These are phyloP conservation scores for Ceratopteris richardii DNA, from an alignment of 75 land plant genomes.

Conservation along the genomic window DNA sequence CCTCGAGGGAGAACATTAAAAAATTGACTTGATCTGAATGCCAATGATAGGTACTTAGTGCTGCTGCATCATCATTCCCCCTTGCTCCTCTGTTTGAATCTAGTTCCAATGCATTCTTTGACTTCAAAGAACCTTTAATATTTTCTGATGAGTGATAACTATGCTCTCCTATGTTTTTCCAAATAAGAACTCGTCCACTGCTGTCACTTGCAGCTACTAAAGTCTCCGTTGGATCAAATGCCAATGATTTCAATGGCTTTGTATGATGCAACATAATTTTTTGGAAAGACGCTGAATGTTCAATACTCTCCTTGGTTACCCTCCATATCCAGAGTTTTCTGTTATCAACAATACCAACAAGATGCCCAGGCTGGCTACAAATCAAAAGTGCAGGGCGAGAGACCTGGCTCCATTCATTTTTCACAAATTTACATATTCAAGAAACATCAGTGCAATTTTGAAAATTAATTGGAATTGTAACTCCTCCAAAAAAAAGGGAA, in stretches of 20 bases:
- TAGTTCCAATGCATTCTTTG: conserved; percentile 18
- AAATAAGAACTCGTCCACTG: conserved; percentile 71
- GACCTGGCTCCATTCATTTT: conserved; percentile 11
- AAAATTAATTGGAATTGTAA: neutral
- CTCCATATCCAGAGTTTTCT: conserved; percentile 54
- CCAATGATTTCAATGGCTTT: conserved; percentile 46
- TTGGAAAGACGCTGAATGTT: conserved; percentile 15
- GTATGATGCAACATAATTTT: conserved; percentile 59
- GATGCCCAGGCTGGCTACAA: conserved; percentile 50
- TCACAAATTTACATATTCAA: neutral
- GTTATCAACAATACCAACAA: conserved; percentile 49
- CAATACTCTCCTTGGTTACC: conserved; percentile 29
- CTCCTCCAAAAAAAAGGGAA: neutral
- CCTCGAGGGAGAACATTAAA: conserved; percentile 75
- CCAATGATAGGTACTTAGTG: conserved; percentile 87
- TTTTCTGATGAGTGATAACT: conserved; percentile 12
- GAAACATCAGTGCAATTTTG: neutral
- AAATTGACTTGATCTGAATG: conserved; percentile 50
- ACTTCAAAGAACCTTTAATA: neutral
- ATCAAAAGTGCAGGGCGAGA: conserved; percentile 8
- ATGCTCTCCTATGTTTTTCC: conserved; percentile 71
- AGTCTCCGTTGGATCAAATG: conserved; percentile 73
- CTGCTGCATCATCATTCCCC: conserved; percentile 77
- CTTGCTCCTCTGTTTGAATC: conserved; percentile 32
- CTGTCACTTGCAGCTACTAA: conserved; percentile 84